Base-by-base conservation (phyloP, 345 rosid genomes). In the Litchi chinensis region DNA sequence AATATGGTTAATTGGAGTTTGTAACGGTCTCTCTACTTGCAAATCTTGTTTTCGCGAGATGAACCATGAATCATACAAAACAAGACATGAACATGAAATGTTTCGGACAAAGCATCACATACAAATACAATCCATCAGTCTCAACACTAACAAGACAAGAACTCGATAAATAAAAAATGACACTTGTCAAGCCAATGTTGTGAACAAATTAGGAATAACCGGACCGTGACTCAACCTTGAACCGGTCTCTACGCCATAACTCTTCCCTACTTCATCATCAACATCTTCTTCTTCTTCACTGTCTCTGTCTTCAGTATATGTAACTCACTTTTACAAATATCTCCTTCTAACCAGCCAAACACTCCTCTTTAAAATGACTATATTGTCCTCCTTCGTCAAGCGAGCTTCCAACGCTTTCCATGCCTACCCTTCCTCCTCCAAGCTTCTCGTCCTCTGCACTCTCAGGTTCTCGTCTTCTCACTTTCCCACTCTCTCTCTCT, bases 391-490 rank as follows among this genome's bases (percentile, higher is more conserved):
- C 75, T 90, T 90, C 80, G 79, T 93, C 76, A 77, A 80, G 82
- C 82, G 85, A 83, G 95, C 91, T 72, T 92, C 93, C 54, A 64
- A 84, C 76, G 85, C 85, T 79, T 73, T 83, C 76, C 87, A 78
- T 76, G 81, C 82, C 79, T 65, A 81, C 68, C 77, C 95, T 68
- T 44, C 88, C 78, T 78, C 76, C 74, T 83, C 92, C 54, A 92
- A 86, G 89, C 89, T 91, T 70, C 79, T 95, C 48, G 77, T 89
- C 74, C 82, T 95, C 84, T 84, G 88, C 76, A 75, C 94, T 68
- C 84, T 92, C 89, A 93, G 98, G 99, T 92, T 84, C 81, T 37
- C 43, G 24, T 13, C 24, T 16, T 37, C 62, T 40, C 12, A 32
- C 10, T 21, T 48, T 75, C 13, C 39, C 12, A 32, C 37, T 32